Percentiles rank a stretch among this genome's conserved stretches.
These are phyloP conservation scores for Acanthamoeba lenticulata DNA, from an alignment of 208 protist genomes.

Conservation along the genomic window DNA sequence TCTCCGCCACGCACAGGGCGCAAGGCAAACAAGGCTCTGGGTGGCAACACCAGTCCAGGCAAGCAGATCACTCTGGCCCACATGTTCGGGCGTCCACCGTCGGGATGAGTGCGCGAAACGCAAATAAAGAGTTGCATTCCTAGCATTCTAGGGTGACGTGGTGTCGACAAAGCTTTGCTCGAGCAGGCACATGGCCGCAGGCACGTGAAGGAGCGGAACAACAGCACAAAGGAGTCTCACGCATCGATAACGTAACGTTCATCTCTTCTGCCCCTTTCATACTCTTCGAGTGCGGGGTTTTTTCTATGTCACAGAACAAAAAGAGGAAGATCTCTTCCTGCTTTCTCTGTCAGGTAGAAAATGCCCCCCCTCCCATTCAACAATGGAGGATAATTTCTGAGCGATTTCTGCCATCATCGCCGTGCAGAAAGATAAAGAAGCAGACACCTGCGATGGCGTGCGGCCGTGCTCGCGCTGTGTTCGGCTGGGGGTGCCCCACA, in stretches of 20 bases:
- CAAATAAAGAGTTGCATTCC: too few relatives aligned
- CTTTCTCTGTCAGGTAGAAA: slow-evolving; percentile 21
- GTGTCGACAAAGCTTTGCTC: too few relatives aligned
- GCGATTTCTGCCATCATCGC: neutral
- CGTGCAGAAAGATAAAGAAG: slow-evolving; percentile 52
- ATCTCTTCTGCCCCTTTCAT: neutral
- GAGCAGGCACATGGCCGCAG: too few relatives aligned
- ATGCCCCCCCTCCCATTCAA: neutral
- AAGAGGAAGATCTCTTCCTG: slow-evolving; percentile 54
- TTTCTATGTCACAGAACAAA: slow-evolving; percentile 40
- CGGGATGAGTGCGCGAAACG: too few relatives aligned
- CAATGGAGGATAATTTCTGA: neutral
- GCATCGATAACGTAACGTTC: too few relatives aligned
- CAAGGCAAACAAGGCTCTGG: slow-evolving; percentile 12
- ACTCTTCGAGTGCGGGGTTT: neutral
- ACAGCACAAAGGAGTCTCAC: too few relatives aligned
- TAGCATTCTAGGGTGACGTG: too few relatives aligned
- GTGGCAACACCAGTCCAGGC: slow-evolving; percentile 3
- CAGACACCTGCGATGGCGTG: neutral
- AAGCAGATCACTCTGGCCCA: slow-evolving; percentile 16
- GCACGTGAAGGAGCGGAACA: too few relatives aligned
- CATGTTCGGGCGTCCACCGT: neutral
- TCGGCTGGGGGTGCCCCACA: slow-evolving; percentile 33
- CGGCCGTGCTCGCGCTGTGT: slow-evolving; percentile 8
- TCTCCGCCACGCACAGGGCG: neutral